Conservation (phyloP, 2,329 filamentous ascomycete species). For the Stagonosporopsis chrysanthemi region DNA sequence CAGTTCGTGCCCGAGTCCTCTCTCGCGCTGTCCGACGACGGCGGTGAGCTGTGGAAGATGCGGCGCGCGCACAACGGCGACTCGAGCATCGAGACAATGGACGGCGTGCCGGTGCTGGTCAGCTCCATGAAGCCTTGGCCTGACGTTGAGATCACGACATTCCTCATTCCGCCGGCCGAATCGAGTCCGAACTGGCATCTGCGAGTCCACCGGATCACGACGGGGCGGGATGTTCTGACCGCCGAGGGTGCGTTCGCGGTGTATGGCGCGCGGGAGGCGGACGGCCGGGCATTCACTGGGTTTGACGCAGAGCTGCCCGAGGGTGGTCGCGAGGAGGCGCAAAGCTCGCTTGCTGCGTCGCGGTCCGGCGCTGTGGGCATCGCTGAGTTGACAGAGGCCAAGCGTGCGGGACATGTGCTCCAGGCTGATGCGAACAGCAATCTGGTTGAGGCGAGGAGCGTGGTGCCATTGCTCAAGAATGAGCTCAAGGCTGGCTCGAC, state of each 20-base stretch:
- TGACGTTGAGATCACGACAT: conserved; percentile 71
- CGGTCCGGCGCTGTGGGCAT: conserved; percentile 61
- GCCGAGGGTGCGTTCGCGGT: conserved; percentile 80
- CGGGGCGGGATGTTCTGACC: conserved; percentile 69
- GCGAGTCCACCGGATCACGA: conserved; percentile 67
- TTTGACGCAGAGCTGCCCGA: conserved; percentile 52
- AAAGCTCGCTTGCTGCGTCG: conserved; percentile 56
- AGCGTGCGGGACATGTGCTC: conserved; percentile 68
- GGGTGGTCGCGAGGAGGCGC: conserved; percentile 42
- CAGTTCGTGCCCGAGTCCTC: conserved; percentile 79
- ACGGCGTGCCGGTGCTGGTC: conserved; percentile 66
- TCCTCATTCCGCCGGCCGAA: conserved; percentile 67
- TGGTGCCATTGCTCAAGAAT: conserved; percentile 73
- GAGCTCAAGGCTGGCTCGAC: conserved; percentile 65
- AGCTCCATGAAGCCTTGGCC: conserved; percentile 75
- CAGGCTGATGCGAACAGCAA: conserved; percentile 83
- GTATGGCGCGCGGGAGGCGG: conserved; percentile 63
- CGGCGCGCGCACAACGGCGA: conserved; percentile 70
- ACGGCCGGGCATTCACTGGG: conserved; percentile 63
- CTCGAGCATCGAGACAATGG: conserved; percentile 66
- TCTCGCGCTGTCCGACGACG: conserved; percentile 78
- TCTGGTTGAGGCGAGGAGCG: conserved; percentile 73
- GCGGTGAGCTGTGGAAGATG: conserved; percentile 80
- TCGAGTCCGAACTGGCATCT: conserved; percentile 71
- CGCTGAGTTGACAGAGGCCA: conserved; percentile 51